phyloP scores from a whole-genome alignment of 176 grass and related monocot genomes.

The Cymbopogon citratus region DNA sequence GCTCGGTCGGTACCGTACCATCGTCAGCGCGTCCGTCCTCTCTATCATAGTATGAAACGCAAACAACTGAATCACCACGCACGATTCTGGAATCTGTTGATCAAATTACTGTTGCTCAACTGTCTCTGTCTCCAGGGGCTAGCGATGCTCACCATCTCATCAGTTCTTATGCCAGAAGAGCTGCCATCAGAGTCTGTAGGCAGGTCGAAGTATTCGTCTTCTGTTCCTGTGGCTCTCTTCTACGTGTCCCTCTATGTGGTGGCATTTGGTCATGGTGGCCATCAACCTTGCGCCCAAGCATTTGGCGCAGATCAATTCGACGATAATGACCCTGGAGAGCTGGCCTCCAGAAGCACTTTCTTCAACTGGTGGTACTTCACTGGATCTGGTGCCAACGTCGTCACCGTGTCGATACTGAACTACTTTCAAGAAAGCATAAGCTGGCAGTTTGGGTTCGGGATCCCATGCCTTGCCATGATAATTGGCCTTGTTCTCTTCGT shows the following conservation, averaged over 20 bases:
- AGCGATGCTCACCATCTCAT: too few relatives aligned
- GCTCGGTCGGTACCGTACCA: conserved; percentile 62
- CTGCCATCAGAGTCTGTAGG: not conserved
- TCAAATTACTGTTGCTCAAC: not conserved
- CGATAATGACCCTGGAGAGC: conserved; percentile 17
- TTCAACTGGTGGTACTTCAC: conserved; percentile 36
- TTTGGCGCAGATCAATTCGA: conserved; percentile 48
- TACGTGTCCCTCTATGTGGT: conserved; percentile 34
- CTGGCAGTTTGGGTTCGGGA: conserved; percentile 38
- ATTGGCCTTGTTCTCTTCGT: conserved; percentile 19
- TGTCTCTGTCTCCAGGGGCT: conserved; percentile 19
- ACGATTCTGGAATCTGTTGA: not conserved
- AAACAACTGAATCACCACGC: not conserved
- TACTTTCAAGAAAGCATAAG: conserved; percentile 27
- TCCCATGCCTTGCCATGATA: conserved; percentile 12
- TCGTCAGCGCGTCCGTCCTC: conserved; percentile 47
- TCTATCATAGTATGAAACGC: conserved; percentile 40
- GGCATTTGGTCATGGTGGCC: conserved; percentile 22
- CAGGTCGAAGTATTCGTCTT: not conserved
- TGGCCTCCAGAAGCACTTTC: not conserved
- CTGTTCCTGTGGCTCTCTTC: conserved; percentile 16
- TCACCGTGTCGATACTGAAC: not conserved
- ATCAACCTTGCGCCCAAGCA: conserved; percentile 37
- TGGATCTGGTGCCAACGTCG: not conserved
- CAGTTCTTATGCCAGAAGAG: not conserved